Percentiles rank a stretch among this genome's conserved stretches.
These are phyloP conservation scores for Rickenella mellea DNA, from an alignment of 768 basidiomycete genomes.

Conservation along the genomic window DNA sequence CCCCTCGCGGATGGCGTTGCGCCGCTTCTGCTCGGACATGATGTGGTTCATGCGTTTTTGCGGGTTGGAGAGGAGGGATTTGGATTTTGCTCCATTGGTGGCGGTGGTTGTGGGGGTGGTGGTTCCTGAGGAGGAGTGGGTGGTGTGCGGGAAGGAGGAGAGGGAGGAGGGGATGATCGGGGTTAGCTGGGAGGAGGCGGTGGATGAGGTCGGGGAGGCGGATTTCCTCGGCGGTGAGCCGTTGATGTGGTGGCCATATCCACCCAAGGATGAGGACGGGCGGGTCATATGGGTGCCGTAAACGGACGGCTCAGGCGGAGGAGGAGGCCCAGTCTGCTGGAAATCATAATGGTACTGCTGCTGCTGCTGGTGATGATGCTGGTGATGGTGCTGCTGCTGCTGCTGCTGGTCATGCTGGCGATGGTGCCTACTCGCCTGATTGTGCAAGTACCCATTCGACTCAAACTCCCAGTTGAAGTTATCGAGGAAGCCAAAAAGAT, in stretches of 20 bases:
- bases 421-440: constrained; percentile 1
- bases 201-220: constrained; percentile 3
- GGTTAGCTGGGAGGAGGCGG: constrained; percentile 4
- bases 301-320: constrained; percentile 33
- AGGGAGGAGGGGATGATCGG: constrained; percentile 17
- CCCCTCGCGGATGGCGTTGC: constrained; percentile 85
- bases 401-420: not conserved
- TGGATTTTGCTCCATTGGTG: constrained; percentile 26
- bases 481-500: constrained; percentile 76
- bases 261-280: constrained; percentile 15
- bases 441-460: constrained; percentile 23
- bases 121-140: constrained; percentile 9
- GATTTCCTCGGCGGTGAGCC: constrained; percentile 6
- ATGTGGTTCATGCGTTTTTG: constrained; percentile 91
- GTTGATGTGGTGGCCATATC: constrained; percentile 18
- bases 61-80: constrained; percentile 67
- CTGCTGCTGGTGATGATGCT: constrained; percentile 6
- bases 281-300: constrained; percentile 19
- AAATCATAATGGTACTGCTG: constrained; percentile 7
- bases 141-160: constrained; percentile 12
- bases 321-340: constrained; percentile 32
- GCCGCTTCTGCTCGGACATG: constrained; percentile 88
- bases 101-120: constrained; percentile 3
- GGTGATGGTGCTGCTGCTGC: constrained; percentile 6
- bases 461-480: constrained; percentile 65